phyloP scores from a whole-genome alignment of 2,329 filamentous ascomycete genomes.

The Penicillium concentricum region DNA sequence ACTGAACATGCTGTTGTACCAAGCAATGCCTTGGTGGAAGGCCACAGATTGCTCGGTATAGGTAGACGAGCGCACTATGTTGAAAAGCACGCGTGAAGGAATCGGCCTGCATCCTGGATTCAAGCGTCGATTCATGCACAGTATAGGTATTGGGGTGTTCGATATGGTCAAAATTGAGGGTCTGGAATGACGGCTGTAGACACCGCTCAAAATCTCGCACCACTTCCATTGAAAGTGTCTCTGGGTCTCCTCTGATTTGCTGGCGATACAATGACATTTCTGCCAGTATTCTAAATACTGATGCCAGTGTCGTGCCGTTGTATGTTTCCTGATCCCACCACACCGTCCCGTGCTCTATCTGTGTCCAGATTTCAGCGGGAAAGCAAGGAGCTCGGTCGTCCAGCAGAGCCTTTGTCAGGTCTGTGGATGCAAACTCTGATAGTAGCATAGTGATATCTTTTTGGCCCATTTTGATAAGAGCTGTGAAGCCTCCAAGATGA shows the following conservation, averaged over 20 bases:
- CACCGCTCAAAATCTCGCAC: slow-evolving; percentile 5
- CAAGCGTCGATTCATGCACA: slow-evolving; percentile 8
- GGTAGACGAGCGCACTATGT: slow-evolving; percentile 44
- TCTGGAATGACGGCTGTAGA: slow-evolving; percentile 6
- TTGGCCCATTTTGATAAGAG: slow-evolving; percentile 28
- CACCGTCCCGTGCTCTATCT: slow-evolving; percentile 41
- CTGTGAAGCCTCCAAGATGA: slow-evolving; percentile 24
- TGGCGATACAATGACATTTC: slow-evolving; percentile 13
- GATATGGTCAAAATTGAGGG: slow-evolving; percentile 2
- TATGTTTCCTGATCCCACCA: slow-evolving; percentile 43
- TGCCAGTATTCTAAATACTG: slow-evolving; percentile 17
- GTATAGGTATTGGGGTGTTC: not conserved
- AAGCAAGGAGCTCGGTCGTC: slow-evolving; percentile 42
- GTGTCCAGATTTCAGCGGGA: slow-evolving; percentile 38
- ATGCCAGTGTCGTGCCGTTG: slow-evolving; percentile 9
- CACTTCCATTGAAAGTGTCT: slow-evolving; percentile 1
- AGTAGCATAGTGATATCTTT: slow-evolving; percentile 23
- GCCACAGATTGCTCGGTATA: slow-evolving; percentile 46
- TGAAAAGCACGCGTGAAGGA: slow-evolving; percentile 43
- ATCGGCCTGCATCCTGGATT: slow-evolving; percentile 36
- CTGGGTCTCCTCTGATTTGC: not conserved
- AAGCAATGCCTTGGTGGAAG: slow-evolving; percentile 40
- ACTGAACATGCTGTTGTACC: slow-evolving; percentile 36
- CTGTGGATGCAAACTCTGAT: slow-evolving; percentile 47
- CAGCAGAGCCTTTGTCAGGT: slow-evolving; percentile 45